Base-by-base conservation (phyloP, 225 moss, liverwort and hornwort species). In the Lunularia cruciata region DNA sequence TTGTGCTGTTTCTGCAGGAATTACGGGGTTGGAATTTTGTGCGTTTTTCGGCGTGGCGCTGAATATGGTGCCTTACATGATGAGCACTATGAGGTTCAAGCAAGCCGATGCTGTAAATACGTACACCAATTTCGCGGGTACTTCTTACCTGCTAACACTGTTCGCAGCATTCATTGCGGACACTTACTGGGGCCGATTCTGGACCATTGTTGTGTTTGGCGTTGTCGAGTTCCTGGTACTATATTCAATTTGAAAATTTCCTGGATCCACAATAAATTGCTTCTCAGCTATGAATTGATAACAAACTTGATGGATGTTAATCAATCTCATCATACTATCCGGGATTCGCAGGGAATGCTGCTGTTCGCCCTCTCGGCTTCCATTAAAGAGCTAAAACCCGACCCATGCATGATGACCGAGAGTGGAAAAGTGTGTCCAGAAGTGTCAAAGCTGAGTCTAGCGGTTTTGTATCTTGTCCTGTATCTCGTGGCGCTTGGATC, bases 151-250 rank as follows among this genome's bases (percentile, higher is more conserved):
- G 47, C 51, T 49, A 16, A 42, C 59, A 27, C 48, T 75, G 23
- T 47, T 75, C 43, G 60, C 67, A 15, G 68, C 58, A 31, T 75
- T 68, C 68, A 56, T 75, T 2, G 68, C 75, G 3, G 68, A 75
- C 68, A 60, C 75, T 22, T 51, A 59, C 59, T 68, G 65, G 67
- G 75, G 68, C 59, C 75, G 75, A 30, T 75, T 75, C 68, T 59
- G 67, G 68, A 67, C 59, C 1, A 23, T 68, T 26, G 23, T 68
- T 35, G 43, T 75, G 7, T 67, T 67, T 31, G 68, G 57, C 2
- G 15, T 61, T 4, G 57, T 75, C 19, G 66, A 75, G 46, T 67
- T 75, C 33, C 31, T 68, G 30, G 68, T 75, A 60, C 64, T 22
- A 30, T 33, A 22, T 32, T 2, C 0, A 34, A 16, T 54, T 54